Evolutionary conservation across 768 basidiomycete genomes (phyloP).

Genomic region (Cystoderma amianthinum): DNA sequence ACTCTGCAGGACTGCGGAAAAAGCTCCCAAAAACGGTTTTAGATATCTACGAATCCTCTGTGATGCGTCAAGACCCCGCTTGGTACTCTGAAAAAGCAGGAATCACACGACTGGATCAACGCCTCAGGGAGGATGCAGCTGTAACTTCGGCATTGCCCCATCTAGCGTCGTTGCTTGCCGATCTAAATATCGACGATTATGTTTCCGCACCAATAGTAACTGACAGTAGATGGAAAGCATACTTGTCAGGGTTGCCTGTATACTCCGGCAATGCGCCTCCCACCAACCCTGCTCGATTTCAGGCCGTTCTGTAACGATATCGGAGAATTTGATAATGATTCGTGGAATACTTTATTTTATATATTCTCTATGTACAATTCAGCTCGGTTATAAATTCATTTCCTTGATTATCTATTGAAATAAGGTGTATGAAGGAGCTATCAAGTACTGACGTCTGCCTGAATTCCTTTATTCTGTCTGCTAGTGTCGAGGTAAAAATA

Average conservation of each 20-base stretch:
- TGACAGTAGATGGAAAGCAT: slow-evolving; percentile 41
- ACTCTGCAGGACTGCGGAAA: slow-evolving; percentile 40
- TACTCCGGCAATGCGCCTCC: slow-evolving; percentile 35
- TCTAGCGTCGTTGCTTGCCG: slow-evolving; percentile 30
- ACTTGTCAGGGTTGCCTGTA: slow-evolving; percentile 29
- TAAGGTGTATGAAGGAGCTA: too few relatives aligned
- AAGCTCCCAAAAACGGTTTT: slow-evolving; percentile 41
- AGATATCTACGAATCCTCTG: slow-evolving; percentile 47
- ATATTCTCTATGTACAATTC: too few relatives aligned
- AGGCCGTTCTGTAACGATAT: too few relatives aligned
- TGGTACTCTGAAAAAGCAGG: slow-evolving; percentile 54
- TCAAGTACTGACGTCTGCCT: too few relatives aligned
- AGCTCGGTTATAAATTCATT: too few relatives aligned
- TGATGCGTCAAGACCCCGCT: slow-evolving; percentile 46
- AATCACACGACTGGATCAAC: slow-evolving; percentile 40
- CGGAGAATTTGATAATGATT: too few relatives aligned
- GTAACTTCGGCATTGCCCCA: slow-evolving; percentile 36
- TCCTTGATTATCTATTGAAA: too few relatives aligned
- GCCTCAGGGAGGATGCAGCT: slow-evolving; percentile 38
- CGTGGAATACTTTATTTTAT: too few relatives aligned
- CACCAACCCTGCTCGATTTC: too few relatives aligned
- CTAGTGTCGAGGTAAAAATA: too few relatives aligned
- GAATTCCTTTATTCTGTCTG: too few relatives aligned
- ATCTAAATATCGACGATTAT: slow-evolving; percentile 41
- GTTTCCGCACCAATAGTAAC: slow-evolving; percentile 48